These are phyloP conservation scores for Reticulascus tulasneorum DNA, from an alignment of 2,329 filamentous ascomycete species.

Conservation along the genomic window DNA sequence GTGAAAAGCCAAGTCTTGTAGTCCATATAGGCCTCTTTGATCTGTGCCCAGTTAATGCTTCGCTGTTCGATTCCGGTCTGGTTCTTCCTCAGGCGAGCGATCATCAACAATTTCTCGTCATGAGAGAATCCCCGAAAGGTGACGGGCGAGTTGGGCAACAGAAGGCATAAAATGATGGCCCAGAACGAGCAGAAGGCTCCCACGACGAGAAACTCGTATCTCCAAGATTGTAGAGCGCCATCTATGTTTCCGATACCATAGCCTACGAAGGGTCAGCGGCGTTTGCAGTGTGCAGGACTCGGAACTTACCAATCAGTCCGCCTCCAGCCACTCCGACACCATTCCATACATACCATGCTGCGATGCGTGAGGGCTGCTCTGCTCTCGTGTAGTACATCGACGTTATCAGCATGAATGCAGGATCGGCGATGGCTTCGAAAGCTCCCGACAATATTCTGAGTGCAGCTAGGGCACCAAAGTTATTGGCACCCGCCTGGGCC, in stretches of 20 bases:
- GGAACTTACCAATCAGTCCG: conserved; percentile 33
- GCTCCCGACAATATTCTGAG: conserved; percentile 60
- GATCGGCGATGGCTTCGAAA: conserved; percentile 52
- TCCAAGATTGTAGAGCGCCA: conserved; percentile 56
- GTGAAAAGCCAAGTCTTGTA: conserved; percentile 58
- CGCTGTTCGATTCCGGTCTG: conserved; percentile 59
- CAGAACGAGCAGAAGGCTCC: conserved; percentile 53
- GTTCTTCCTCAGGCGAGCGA: conserved; percentile 51
- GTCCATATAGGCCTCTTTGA: conserved; percentile 52
- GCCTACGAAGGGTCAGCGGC: conserved; percentile 18
- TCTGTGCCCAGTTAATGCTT: conserved; percentile 49
- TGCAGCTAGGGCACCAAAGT: conserved; percentile 50
- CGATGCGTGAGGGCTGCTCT: conserved; percentile 59
- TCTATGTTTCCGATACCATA: conserved; percentile 59
- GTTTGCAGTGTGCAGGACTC: too few species aligned
- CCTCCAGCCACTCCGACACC: conserved; percentile 57
- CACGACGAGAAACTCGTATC: conserved; percentile 66
- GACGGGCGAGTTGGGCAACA: conserved; percentile 55
- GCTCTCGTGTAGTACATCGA: conserved; percentile 61
- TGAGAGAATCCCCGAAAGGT: conserved; percentile 47
- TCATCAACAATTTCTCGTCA: conserved; percentile 49
- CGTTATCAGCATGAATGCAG: conserved; percentile 58
- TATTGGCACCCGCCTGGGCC: conserved; percentile 49
- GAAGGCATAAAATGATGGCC: conserved; percentile 53
- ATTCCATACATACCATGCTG: conserved; percentile 56